Evolutionary conservation across 495 filamentous ascomycete species (phyloP).

Genomic region (Gamarada debralockiae): DNA sequence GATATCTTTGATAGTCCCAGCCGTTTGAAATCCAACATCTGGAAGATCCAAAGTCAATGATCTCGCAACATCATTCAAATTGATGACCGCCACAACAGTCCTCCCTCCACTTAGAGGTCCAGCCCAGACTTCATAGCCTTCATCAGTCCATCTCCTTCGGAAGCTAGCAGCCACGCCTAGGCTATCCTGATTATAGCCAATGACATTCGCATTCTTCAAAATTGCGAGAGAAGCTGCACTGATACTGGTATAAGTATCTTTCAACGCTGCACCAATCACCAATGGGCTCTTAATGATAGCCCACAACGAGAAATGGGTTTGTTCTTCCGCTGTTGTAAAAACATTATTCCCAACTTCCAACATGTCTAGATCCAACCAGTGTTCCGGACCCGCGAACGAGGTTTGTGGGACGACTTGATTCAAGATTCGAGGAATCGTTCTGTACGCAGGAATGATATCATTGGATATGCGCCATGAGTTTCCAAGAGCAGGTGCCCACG

Average conservation of each 20-base stretch:
- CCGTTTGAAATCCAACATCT: constrained; percentile 37
- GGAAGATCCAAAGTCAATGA: constrained; percentile 34
- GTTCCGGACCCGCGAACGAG: constrained; percentile 23
- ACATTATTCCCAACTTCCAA: constrained; percentile 61
- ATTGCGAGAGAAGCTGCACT: constrained; percentile 40
- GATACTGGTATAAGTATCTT: constrained; percentile 29
- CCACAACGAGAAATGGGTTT: constrained; percentile 39
- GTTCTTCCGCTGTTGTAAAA: constrained; percentile 40
- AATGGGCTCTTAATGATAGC: constrained; percentile 27
- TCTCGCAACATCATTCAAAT: constrained; percentile 31
- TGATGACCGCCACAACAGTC: constrained; percentile 38
- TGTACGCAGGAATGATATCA: constrained; percentile 35
- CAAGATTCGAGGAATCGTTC: constrained; percentile 17
- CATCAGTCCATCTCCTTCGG: constrained; percentile 31
- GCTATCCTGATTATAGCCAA: constrained; percentile 61
- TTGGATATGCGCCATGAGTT: constrained; percentile 53
- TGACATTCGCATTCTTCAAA: constrained; percentile 52
- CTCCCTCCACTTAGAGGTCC: constrained; percentile 34
- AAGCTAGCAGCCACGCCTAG: constrained; percentile 31
- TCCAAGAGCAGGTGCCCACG: constrained; percentile 49
- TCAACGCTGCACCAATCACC: constrained; percentile 40
- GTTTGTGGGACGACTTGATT: constrained; percentile 23
- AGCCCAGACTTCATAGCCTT: constrained; percentile 40
- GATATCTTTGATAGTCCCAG: constrained; percentile 33
- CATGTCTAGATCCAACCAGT: constrained; percentile 55